Evolutionary conservation across 495 filamentous ascomycete genomes (phyloP).

Genomic region (Neurospora hispaniola): DNA sequence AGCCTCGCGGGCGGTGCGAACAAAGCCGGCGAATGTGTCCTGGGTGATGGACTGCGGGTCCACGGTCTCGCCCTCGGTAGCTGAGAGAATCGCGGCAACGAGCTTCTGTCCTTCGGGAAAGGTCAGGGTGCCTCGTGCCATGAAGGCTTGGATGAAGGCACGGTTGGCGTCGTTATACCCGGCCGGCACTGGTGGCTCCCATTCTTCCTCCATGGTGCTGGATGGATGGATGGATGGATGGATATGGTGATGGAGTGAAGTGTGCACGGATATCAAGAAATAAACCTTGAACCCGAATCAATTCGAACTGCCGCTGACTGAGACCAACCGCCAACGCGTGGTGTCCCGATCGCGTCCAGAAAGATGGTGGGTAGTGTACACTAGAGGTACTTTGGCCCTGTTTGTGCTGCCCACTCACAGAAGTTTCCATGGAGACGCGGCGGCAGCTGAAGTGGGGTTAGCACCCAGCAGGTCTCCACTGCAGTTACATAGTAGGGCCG

Average conservation of each 20-base stretch:
- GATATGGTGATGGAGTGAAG: background rate
- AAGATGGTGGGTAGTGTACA: background rate
- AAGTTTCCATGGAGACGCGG: background rate
- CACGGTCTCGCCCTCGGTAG: conserved; percentile 21
- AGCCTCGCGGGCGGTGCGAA: conserved; percentile 56
- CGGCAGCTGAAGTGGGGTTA: background rate
- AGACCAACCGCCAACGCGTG: background rate
- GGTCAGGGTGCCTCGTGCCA: conserved; percentile 66
- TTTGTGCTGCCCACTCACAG: background rate
- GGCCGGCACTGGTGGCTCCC: conserved; percentile 18
- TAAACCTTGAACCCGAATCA: background rate
- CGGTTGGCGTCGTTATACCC: conserved; percentile 57
- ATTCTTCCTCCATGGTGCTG: conserved; percentile 16
- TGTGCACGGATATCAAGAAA: background rate
- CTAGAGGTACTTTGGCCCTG: too few species aligned
- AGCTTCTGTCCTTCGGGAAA: conserved; percentile 60
- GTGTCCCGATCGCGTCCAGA: background rate
- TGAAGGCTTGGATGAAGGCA: conserved; percentile 88
- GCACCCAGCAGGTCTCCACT: background rate
- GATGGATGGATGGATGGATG: too few species aligned
- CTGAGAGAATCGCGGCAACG: conserved; percentile 62
- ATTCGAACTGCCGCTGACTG: background rate
- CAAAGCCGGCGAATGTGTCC: conserved; percentile 56
- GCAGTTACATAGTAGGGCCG: background rate
- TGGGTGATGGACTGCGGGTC: conserved; percentile 49